A percentile compares a stretch with the other conserved stretches of the same genome.
Evolutionary conservation across 306 rosid genomes (phyloP).

Genomic region (Cajanus cajan): DNA sequence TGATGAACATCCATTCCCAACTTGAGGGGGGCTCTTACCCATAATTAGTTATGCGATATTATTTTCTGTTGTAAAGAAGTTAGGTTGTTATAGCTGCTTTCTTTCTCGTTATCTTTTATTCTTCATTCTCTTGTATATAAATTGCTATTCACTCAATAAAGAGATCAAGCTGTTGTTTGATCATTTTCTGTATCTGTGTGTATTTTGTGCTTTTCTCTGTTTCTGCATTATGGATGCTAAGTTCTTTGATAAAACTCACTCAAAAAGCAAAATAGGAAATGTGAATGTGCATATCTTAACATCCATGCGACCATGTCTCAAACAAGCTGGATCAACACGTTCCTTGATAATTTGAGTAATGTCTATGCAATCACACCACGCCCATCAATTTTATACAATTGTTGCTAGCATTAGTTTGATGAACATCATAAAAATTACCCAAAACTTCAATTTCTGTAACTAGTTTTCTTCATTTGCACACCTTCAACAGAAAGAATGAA

Average conservation of each 20-base stretch:
- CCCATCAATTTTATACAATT: not conserved
- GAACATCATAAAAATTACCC: not conserved
- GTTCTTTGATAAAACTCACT: constrained; percentile 26
- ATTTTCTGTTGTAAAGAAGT: no score
- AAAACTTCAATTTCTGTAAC: not conserved
- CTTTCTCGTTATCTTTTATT: no score
- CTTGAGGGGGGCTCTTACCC: no score
- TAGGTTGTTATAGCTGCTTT: no score
- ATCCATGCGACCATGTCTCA: constrained; percentile 32
- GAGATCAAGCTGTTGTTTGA: no score
- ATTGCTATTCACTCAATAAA: no score
- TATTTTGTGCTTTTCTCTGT: no score
- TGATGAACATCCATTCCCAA: no score
- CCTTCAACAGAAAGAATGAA: not conserved
- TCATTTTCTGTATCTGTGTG: no score
- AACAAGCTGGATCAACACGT: constrained; percentile 52
- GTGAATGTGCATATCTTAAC: not conserved
- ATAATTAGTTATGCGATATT: no score
- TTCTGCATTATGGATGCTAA: no score
- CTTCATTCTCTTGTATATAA: no score
- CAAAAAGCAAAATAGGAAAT: constrained; percentile 48
- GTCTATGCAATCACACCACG: not conserved
- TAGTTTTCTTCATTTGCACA: not conserved
- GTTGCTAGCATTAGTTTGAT: not conserved
- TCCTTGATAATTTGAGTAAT: constrained; percentile 29